A percentile compares a stretch with the other conserved stretches of the same genome.
Evolutionary conservation across 31 red algal genomes (phyloP).

Genomic region (Odonthalia washingtoniensis): DNA sequence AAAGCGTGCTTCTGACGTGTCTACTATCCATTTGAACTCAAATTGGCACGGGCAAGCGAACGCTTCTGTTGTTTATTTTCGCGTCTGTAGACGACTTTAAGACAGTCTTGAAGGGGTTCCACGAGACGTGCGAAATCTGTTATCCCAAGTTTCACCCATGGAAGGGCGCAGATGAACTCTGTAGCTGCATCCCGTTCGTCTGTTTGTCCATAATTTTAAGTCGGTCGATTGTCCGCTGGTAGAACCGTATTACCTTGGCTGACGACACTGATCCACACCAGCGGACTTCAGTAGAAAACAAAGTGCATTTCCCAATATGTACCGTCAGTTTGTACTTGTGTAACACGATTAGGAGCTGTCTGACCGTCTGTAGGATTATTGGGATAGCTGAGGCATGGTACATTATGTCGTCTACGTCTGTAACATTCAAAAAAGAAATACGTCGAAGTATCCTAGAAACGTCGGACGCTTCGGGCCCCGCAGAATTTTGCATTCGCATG

Average conservation of each 20-base stretch:
- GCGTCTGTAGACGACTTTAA: neutral
- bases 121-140: neutral
- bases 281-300: slow-evolving; percentile 6
- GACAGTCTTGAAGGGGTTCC: neutral
- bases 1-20: too few species aligned
- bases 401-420: slow-evolving; percentile 1
- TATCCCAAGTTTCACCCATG: slow-evolving; percentile 12
- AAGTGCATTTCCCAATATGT: neutral
- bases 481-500: too few species aligned
- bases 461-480: too few species aligned
- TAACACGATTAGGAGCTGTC: neutral
- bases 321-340: too few species aligned
- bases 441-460: too few species aligned
- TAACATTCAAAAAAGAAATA: too few species aligned
- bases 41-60: neutral
- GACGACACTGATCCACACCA: slow-evolving; percentile 7
- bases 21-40: too few species aligned
- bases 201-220: neutral
- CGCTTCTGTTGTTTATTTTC: neutral
- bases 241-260: neutral
- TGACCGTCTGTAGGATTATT: neutral
- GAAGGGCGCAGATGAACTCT: slow-evolving; percentile 36
- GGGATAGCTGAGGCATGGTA: neutral
- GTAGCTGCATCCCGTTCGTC: slow-evolving; percentile 5
- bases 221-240: neutral